Evolutionary conservation across 164 flowering plant species (phyloP).

Genomic region (Sextonia rubra): DNA sequence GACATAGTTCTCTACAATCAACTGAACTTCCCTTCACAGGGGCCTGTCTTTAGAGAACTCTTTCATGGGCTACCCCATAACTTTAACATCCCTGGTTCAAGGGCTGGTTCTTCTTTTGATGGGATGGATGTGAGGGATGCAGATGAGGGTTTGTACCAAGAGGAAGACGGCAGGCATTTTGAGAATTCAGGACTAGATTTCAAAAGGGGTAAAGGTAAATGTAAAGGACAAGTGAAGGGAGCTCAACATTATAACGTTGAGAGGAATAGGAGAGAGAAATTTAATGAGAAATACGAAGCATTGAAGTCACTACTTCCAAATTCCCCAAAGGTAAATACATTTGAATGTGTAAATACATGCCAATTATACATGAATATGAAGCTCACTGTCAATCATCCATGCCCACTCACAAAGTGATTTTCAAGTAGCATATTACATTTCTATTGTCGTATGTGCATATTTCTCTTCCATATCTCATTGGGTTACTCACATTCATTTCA

Average conservation of each 20-base stretch:
- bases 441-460: too few species aligned
- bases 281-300: slow-evolving; percentile 53
- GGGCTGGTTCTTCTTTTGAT: slow-evolving; percentile 36
- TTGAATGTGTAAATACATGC: too few species aligned
- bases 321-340: slow-evolving; percentile 72
- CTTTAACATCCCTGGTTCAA: slow-evolving; percentile 26
- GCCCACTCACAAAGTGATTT: too few species aligned
- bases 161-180: slow-evolving; percentile 32
- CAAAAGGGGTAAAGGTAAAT: slow-evolving; percentile 27
- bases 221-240: slow-evolving; percentile 28
- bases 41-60: slow-evolving; percentile 57
- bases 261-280: slow-evolving; percentile 65
- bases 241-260: slow-evolving; percentile 65
- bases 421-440: too few species aligned
- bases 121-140: slow-evolving; percentile 48
- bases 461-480: not conserved
- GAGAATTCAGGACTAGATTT: slow-evolving; percentile 62
- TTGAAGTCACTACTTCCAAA: slow-evolving; percentile 61
- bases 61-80: slow-evolving; percentile 52
- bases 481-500: not conserved
- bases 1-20: slow-evolving; percentile 54
- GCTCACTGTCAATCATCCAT: too few species aligned
- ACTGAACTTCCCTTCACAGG: slow-evolving; percentile 65
- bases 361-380: too few species aligned
- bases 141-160: slow-evolving; percentile 24